Percentiles rank a stretch among this genome's conserved stretches.
Evolutionary conservation across 805 yeast species (phyloP).

Genomic region (Starmerella bombicola): DNA sequence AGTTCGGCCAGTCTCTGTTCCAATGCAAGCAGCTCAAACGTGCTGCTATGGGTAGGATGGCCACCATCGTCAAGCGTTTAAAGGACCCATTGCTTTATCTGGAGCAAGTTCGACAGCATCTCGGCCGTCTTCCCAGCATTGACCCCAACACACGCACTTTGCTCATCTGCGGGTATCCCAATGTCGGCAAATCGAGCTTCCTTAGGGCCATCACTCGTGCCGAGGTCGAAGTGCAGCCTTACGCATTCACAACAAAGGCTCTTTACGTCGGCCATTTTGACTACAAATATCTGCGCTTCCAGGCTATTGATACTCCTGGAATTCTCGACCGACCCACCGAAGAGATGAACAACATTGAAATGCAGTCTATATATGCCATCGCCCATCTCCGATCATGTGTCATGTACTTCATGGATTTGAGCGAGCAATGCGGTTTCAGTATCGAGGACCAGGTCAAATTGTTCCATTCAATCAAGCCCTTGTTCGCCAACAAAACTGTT

Average conservation of each 20-base stretch:
- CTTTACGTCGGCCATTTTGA: conserved; percentile 97
- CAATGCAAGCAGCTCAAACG: conserved; percentile 98
- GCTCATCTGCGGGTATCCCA: conserved; percentile 96
- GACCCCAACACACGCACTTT: conserved; percentile 98
- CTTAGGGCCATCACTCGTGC: conserved; percentile 89
- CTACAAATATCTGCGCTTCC: conserved; percentile 93
- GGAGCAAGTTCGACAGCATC: conserved; percentile 98
- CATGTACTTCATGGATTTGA: conserved; percentile 92
- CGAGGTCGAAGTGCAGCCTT: conserved; percentile 98
- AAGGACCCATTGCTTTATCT: conserved; percentile 87
- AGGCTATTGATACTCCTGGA: conserved; percentile 99
- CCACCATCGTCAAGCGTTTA: conserved; percentile 87
- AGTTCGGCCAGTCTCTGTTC: conserved; percentile 93
- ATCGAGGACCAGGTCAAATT: conserved; percentile 94
- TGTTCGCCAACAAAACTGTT: conserved; percentile 93
- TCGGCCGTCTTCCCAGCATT: conserved; percentile 94
- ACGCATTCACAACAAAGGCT: conserved; percentile 97
- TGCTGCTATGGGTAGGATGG: conserved; percentile 99
- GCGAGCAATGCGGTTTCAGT: conserved; percentile 98
- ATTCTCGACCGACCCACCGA: conserved; percentile 97
- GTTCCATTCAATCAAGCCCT: conserved; percentile 92
- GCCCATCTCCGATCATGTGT: conserved; percentile 97
- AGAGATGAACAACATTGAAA: conserved; percentile 98
- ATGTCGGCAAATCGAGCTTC: conserved; percentile 97
- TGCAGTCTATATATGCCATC: conserved; percentile 98